Percentiles rank a stretch among this genome's conserved stretches.
Conservation (phyloP, 129 eudicot species). For the Centrapalus pauciflorus region DNA sequence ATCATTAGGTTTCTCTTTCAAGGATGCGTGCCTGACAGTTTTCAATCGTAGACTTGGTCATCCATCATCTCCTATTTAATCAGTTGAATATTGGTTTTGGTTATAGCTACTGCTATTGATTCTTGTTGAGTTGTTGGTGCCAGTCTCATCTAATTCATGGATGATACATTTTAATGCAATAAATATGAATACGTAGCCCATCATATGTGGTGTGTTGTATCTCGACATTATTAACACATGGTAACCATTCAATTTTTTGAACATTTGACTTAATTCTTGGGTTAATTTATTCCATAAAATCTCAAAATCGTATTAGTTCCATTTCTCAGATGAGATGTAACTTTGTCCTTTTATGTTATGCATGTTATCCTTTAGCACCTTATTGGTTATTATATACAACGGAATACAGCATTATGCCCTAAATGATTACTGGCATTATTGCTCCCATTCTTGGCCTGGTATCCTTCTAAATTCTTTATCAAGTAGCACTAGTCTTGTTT, state of each 20-base stretch:
- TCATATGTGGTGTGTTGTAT: neutral
- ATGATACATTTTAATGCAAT: neutral
- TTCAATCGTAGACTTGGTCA: neutral
- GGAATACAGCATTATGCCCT: neutral
- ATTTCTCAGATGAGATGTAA: neutral
- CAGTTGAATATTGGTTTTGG: neutral
- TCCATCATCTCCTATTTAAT: neutral
- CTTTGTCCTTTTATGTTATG: neutral
- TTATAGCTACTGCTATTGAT: neutral
- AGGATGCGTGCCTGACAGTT: neutral
- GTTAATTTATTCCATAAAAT: neutral
- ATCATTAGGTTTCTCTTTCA: neutral
- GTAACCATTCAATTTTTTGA: neutral
- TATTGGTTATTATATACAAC: neutral
- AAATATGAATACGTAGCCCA: neutral
- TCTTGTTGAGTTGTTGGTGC: neutral
- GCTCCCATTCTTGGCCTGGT: constrained; percentile 16
- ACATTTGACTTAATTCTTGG: neutral
- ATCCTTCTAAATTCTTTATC: constrained; percentile 1
- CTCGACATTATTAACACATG: neutral
- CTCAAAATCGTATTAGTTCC: neutral
- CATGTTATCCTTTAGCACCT: neutral
- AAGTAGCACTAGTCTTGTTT: constrained; percentile 2
- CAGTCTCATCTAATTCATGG: neutral
- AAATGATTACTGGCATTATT: constrained; percentile 10